These are phyloP conservation scores for Trichoderma sp. DNA, from an alignment of 2,329 filamentous ascomycete species.

Conservation along the genomic window DNA sequence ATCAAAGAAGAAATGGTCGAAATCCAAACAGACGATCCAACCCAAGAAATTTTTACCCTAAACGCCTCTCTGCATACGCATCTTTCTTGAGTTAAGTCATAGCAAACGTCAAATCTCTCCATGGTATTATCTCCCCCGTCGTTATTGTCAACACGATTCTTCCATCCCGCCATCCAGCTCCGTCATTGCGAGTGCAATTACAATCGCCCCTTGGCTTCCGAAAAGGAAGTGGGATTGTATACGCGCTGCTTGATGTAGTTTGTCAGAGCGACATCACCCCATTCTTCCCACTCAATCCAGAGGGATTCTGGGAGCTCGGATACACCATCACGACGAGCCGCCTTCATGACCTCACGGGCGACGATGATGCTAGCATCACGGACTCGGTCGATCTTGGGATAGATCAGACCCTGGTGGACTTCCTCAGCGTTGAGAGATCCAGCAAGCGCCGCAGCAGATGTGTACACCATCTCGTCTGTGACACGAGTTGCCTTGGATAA, in stretches of 20 bases:
- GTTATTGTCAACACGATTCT: not conserved
- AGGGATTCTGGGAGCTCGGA: conserved; percentile 64
- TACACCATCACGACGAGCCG: conserved; percentile 78
- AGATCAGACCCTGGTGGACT: conserved; percentile 78
- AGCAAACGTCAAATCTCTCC: not conserved
- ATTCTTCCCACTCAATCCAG: conserved; percentile 71
- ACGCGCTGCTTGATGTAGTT: conserved; percentile 58
- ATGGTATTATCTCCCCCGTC: not conserved
- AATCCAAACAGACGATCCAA: not conserved
- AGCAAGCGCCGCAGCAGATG: conserved; percentile 77
- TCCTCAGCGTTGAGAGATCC: conserved; percentile 78
- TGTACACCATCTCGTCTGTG: conserved; percentile 97
- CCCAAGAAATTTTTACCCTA: not conserved
- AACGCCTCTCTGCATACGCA: conserved; percentile 13
- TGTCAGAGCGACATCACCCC: conserved; percentile 61
- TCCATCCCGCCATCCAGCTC: not conserved
- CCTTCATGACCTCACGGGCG: conserved; percentile 88
- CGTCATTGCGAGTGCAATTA: conserved; percentile 21
- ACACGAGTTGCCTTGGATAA: conserved; percentile 81
- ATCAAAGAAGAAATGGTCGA: conserved; percentile 2
- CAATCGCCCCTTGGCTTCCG: conserved; percentile 35
- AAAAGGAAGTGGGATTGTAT: conserved; percentile 55
- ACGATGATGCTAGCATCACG: conserved; percentile 85
- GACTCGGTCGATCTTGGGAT: conserved; percentile 87
- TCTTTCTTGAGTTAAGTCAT: not conserved